Conservation (phyloP, 345 rosid genomes). For the Brassica carinata region DNA sequence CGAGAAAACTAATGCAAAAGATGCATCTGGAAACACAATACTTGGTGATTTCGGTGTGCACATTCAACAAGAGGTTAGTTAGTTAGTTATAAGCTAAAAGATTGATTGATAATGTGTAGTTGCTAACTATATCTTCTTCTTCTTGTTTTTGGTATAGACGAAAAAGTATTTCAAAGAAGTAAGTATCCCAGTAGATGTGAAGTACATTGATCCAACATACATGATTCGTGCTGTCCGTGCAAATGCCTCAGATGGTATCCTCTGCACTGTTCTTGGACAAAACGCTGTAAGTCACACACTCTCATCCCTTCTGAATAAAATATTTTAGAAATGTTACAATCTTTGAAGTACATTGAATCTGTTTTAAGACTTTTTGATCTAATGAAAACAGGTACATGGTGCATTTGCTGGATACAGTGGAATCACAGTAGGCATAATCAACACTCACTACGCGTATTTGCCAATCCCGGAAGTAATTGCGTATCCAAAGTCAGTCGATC, state of each 20-base stretch:
- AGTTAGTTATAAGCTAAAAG: constrained; percentile 5
- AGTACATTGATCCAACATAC: constrained; percentile 96
- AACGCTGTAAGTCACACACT: constrained; percentile 69
- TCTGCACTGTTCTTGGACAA: constrained; percentile 96
- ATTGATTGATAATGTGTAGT: background rate
- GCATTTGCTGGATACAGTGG: constrained; percentile 99
- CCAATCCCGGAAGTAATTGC: constrained; percentile 94
- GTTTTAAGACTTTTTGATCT: background rate
- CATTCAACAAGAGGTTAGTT: constrained; percentile 92
- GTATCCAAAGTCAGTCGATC: constrained; percentile 85
- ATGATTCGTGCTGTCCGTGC: constrained; percentile 97
- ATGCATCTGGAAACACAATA: constrained; percentile 92
- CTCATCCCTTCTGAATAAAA: background rate
- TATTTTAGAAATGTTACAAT: background rate
- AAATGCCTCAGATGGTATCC: constrained; percentile 95
- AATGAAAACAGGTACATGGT: constrained; percentile 73
- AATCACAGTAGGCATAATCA: constrained; percentile 89
- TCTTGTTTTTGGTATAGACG: constrained; percentile 42
- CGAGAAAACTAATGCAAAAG: constrained; percentile 82
- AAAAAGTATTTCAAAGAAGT: constrained; percentile 75
- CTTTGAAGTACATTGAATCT: background rate
- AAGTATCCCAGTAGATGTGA: constrained; percentile 74
- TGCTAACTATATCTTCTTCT: background rate
- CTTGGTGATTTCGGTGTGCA: constrained; percentile 87
- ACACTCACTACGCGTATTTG: constrained; percentile 92